phyloP scores from a whole-genome alignment of 2,329 filamentous ascomycete species.

The Monascus ruber region DNA sequence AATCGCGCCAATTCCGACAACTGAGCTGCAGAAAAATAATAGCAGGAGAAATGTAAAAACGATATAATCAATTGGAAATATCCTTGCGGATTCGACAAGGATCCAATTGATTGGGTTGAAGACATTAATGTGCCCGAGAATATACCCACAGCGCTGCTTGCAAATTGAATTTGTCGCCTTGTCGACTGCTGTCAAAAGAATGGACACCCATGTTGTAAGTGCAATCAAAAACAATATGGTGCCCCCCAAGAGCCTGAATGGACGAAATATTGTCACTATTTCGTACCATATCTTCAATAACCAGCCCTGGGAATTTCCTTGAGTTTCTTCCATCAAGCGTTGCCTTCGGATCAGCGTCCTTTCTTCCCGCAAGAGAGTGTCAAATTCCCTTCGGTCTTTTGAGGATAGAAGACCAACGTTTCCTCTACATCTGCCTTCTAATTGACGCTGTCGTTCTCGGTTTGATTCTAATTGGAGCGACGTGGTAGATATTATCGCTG shows the following conservation, averaged over 20 bases:
- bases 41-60: constrained; percentile 76
- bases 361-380: constrained; percentile 78
- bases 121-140: constrained; percentile 75
- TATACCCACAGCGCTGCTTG: constrained; percentile 82
- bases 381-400: constrained; percentile 81
- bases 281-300: constrained; percentile 70
- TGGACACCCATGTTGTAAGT: constrained; percentile 71
- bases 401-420: constrained; percentile 62
- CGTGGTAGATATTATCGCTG: constrained; percentile 64
- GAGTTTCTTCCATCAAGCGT: constrained; percentile 59
- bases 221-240: constrained; percentile 64
- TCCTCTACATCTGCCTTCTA: constrained; percentile 74
- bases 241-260: constrained; percentile 78
- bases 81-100: constrained; percentile 65
- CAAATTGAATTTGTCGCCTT: constrained; percentile 93
- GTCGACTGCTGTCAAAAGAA: constrained; percentile 92
- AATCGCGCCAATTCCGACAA: constrained; percentile 73
- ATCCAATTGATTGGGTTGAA: constrained; percentile 94
- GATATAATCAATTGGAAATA: constrained; percentile 86
- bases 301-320: constrained; percentile 61
- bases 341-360: constrained; percentile 83
- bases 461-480: constrained; percentile 75
- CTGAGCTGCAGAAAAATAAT: constrained; percentile 77
- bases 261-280: constrained; percentile 68
- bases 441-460: constrained; percentile 79